phyloP scores from a whole-genome alignment of 352 stramenopile genomes.

The Phytophthora pistaciae region DNA sequence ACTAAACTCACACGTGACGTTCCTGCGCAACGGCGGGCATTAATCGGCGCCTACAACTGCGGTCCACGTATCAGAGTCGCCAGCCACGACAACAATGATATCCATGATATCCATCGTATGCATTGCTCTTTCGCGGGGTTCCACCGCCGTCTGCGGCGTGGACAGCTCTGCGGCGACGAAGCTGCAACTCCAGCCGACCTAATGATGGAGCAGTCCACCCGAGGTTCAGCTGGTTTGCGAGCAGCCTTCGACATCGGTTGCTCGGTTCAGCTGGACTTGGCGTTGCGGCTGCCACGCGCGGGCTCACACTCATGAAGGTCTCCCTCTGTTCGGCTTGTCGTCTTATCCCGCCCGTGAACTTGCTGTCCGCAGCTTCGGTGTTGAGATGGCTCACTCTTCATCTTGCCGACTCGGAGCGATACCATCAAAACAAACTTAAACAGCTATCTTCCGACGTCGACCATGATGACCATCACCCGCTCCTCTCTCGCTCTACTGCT shows the following conservation, averaged over 20 bases:
- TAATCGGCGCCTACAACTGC: slow-evolving; percentile 12
- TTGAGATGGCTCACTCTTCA: slow-evolving; percentile 19
- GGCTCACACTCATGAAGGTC: slow-evolving; percentile 2
- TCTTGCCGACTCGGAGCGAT: slow-evolving; percentile 24
- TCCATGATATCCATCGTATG: neutral
- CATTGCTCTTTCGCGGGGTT: neutral
- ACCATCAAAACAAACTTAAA: slow-evolving; percentile 1
- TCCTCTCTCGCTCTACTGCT: slow-evolving; percentile 33
- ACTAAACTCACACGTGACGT: slow-evolving; percentile 10
- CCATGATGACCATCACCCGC: slow-evolving; percentile 29
- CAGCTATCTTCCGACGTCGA: slow-evolving; percentile 8
- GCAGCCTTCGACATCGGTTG: slow-evolving; percentile 18
- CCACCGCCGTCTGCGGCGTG: slow-evolving; percentile 21
- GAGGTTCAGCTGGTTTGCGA: slow-evolving; percentile 31
- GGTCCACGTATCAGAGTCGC: neutral
- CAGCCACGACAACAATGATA: neutral
- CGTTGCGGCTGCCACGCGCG: slow-evolving; percentile 6
- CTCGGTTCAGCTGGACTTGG: slow-evolving; percentile 24
- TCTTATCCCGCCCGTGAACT: slow-evolving; percentile 29
- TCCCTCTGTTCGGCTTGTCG: slow-evolving; percentile 25
- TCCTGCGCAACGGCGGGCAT: slow-evolving; percentile 13
- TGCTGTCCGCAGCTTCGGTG: slow-evolving; percentile 26
- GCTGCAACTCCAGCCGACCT: slow-evolving; percentile 9
- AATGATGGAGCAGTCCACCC: slow-evolving; percentile 17
- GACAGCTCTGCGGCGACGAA: slow-evolving; percentile 11